These are phyloP conservation scores for Aureobasidium pullulans DNA, from an alignment of 2,329 filamentous ascomycete species.

Conservation along the genomic window DNA sequence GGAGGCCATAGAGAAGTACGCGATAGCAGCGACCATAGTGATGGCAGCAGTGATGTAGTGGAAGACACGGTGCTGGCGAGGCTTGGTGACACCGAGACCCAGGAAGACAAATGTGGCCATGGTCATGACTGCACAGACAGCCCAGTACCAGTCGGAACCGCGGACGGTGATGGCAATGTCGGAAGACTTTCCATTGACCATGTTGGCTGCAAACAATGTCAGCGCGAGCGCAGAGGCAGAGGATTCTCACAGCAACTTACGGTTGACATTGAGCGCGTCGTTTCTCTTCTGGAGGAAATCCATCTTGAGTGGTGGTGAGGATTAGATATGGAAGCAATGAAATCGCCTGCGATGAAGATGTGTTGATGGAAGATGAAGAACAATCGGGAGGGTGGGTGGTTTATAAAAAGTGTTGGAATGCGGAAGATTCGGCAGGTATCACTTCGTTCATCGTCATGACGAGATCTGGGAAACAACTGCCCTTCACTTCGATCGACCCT, in stretches of 20 bases:
- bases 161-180: conserved; percentile 52
- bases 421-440: background rate
- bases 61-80: conserved; percentile 51
- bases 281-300: conserved; percentile 28
- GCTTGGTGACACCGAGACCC: conserved; percentile 45
- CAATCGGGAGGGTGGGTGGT: background rate
- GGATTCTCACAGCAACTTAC: conserved; percentile 17
- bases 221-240: background rate
- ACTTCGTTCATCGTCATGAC: background rate
- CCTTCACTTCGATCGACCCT: conserved; percentile 1
- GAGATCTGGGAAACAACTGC: background rate
- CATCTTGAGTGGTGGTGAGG: conserved; percentile 15
- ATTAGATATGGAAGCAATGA: background rate
- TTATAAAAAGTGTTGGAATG: background rate
- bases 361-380: background rate
- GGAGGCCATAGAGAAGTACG: conserved; percentile 62
- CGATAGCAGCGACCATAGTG: conserved; percentile 52
- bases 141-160: conserved; percentile 58
- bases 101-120: conserved; percentile 47
- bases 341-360: background rate
- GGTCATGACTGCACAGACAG: conserved; percentile 54
- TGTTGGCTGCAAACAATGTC: conserved; percentile 27
- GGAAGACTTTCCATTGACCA: conserved; percentile 38
- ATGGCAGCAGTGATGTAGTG: conserved; percentile 57
- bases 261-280: conserved; percentile 40